Conservation (phyloP, 129 eudicot species). For the Sambucus nigra region DNA sequence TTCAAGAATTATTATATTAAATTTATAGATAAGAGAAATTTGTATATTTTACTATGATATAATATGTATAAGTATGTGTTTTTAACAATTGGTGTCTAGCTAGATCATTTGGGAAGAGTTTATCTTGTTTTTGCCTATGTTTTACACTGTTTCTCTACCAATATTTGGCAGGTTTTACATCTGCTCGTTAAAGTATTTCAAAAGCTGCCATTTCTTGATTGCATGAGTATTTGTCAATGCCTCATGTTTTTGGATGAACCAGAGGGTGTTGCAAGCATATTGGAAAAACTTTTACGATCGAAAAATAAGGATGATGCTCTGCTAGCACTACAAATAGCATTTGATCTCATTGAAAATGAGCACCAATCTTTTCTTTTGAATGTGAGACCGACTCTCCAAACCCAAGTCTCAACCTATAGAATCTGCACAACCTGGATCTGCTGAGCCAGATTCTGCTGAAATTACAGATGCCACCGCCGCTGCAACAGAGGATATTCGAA, state of each 20-base stretch:
- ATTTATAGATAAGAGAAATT: too few species aligned
- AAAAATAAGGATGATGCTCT: slow-evolving; percentile 79
- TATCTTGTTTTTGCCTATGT: neutral
- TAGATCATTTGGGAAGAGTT: neutral
- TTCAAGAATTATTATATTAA: too few species aligned
- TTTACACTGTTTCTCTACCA: neutral
- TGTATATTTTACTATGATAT: too few species aligned
- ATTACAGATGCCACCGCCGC: slow-evolving; percentile 18
- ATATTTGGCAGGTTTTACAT: slow-evolving; percentile 55
- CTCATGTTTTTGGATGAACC: slow-evolving; percentile 93
- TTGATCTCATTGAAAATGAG: slow-evolving; percentile 91
- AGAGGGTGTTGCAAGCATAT: slow-evolving; percentile 67
- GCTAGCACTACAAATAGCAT: slow-evolving; percentile 84
- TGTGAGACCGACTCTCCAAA: slow-evolving; percentile 59
- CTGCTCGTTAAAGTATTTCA: slow-evolving; percentile 76
- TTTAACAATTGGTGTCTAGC: neutral
- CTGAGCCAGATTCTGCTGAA: slow-evolving; percentile 40
- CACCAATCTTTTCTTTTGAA: slow-evolving; percentile 92
- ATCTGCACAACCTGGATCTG: slow-evolving; percentile 38
- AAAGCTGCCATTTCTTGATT: slow-evolving; percentile 82
- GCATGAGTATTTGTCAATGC: slow-evolving; percentile 83
- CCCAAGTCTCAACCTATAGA: slow-evolving; percentile 43
- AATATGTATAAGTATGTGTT: too few species aligned
- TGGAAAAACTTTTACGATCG: slow-evolving; percentile 70
- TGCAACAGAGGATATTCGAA: slow-evolving; percentile 61